A percentile compares a stretch with the other conserved stretches of the same genome.
Evolutionary conservation across 2,329 filamentous ascomycete species (phyloP).

Genomic region (Scedosporium minutisporum): DNA sequence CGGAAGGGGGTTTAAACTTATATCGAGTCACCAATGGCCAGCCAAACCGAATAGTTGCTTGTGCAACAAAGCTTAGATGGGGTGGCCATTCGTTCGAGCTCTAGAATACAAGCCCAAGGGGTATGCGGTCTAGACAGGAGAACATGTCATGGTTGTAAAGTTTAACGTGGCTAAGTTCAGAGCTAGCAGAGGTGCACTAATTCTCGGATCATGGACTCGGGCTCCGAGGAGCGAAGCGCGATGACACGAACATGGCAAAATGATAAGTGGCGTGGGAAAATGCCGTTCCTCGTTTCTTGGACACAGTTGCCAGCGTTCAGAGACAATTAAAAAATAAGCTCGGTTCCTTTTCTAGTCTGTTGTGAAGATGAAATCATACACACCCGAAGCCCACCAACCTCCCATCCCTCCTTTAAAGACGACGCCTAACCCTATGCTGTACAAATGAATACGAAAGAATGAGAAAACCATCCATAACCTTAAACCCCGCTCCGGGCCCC

Average conservation of each 20-base stretch:
- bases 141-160: neutral
- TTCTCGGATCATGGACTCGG: neutral
- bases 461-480: neutral
- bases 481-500: neutral
- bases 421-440: neutral
- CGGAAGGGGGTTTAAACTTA: too few relatives aligned
- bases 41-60: too few relatives aligned
- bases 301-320: too few relatives aligned
- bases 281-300: too few relatives aligned
- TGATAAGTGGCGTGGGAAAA: neutral
- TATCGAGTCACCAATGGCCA: too few relatives aligned
- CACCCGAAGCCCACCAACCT: neutral
- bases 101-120: neutral
- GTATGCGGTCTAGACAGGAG: neutral
- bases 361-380: neutral
- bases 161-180: neutral
- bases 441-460: conserved; percentile 1
- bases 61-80: too few relatives aligned
- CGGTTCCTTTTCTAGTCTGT: neutral
- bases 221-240: neutral
- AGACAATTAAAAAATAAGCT: neutral
- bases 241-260: neutral
- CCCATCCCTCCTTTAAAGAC: conserved; percentile 1
- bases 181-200: neutral
- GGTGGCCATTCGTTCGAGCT: neutral